Evolutionary conservation across 495 filamentous ascomycete species (phyloP).

Genomic region (Patellaria atrata): DNA sequence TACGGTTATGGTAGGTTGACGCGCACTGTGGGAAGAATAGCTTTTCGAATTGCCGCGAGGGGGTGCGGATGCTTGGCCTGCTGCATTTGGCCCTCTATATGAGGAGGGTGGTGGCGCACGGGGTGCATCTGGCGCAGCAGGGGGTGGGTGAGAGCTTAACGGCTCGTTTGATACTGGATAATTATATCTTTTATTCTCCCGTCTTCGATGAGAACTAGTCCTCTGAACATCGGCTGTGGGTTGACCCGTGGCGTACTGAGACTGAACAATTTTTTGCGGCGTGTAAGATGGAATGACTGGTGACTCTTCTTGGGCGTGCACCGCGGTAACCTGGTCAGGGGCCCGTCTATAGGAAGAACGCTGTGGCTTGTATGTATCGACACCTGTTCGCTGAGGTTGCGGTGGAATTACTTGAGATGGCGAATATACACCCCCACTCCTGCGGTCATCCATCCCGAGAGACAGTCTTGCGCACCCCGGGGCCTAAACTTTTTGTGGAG

Average conservation of each 20-base stretch:
- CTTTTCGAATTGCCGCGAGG: background rate
- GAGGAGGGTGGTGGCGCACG: constrained; percentile 40
- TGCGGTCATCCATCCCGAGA: constrained; percentile 15
- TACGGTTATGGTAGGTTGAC: background rate
- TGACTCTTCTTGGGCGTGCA: constrained; percentile 7
- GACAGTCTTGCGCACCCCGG: too few relatives aligned
- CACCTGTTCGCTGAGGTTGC: constrained; percentile 2
- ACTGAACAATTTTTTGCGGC: constrained; percentile 9
- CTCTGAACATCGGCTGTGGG: constrained; percentile 24
- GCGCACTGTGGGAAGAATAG: background rate
- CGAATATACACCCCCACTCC: constrained; percentile 12
- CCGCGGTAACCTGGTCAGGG: constrained; percentile 3
- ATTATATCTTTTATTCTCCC: too few relatives aligned
- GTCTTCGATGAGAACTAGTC: constrained; percentile 26
- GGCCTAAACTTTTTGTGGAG: too few relatives aligned
- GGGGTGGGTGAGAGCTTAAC: constrained; percentile 22
- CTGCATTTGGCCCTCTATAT: constrained; percentile 36
- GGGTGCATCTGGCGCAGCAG: constrained; percentile 45
- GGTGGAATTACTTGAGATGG: constrained; percentile 6
- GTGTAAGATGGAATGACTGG: constrained; percentile 3
- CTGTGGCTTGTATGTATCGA: constrained; percentile 15
- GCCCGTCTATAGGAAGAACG: constrained; percentile 10
- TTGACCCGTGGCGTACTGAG: constrained; percentile 5
- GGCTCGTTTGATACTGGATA: too few relatives aligned
- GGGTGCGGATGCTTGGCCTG: too few relatives aligned